Conservation (phyloP, 805 yeast genomes). For the Pichia cephalocereana region DNA sequence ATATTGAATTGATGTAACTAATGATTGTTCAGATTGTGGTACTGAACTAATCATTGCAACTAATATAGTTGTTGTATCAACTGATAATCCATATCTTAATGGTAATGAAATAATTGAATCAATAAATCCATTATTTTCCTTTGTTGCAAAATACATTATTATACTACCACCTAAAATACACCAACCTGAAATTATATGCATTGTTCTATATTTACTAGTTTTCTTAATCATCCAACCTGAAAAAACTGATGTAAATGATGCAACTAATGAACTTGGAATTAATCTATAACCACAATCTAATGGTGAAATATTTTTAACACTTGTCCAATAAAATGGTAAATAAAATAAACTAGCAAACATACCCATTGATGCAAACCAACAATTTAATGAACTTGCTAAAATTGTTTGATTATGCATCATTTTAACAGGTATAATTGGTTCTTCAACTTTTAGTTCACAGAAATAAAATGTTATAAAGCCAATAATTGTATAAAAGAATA, state of each 20-base stretch:
- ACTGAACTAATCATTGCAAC: constrained; percentile 73
- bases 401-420: constrained; percentile 52
- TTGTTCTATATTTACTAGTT: constrained; percentile 55
- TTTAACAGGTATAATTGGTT: constrained; percentile 63
- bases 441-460: constrained; percentile 21
- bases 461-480: constrained; percentile 13
- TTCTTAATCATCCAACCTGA: constrained; percentile 59
- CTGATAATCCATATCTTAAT: constrained; percentile 59
- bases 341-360: constrained; percentile 56
- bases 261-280: constrained; percentile 55
- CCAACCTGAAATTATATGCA: constrained; percentile 29
- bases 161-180: constrained; percentile 41
- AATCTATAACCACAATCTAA: constrained; percentile 32
- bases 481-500: constrained; percentile 4
- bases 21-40: constrained; percentile 61
- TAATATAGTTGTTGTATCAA: constrained; percentile 60
- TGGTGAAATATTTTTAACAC: constrained; percentile 21
- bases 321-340: constrained; percentile 52
- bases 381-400: constrained; percentile 53
- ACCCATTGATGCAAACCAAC: constrained; percentile 65
- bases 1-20: constrained; percentile 83
- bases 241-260: constrained; percentile 55
- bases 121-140: constrained; percentile 16
- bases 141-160: constrained; percentile 21
- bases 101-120: constrained; percentile 40